A percentile compares a stretch with the other conserved stretches of the same genome.
phyloP scores from a whole-genome alignment of 2,329 filamentous ascomycete genomes.

The Beauveria scarabaeidicola region DNA sequence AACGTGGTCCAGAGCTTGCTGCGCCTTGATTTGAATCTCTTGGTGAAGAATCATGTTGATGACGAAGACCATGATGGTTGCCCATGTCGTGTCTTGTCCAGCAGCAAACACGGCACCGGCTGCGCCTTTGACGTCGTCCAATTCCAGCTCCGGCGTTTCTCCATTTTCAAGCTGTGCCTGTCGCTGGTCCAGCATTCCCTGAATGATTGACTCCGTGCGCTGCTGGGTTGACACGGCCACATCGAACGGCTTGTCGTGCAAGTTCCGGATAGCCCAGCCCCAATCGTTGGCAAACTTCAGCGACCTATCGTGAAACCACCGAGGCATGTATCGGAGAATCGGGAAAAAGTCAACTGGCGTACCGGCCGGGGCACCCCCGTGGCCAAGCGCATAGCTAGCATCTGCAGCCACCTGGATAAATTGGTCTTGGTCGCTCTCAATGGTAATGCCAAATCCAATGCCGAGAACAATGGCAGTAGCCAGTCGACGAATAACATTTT shows the following conservation, averaged over 20 bases:
- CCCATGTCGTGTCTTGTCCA: slow-evolving; percentile 38
- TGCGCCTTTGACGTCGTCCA: slow-evolving; percentile 40
- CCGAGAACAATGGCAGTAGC: slow-evolving; percentile 32
- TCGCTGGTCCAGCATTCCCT: slow-evolving; percentile 20
- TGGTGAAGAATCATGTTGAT: slow-evolving; percentile 35
- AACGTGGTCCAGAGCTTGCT: slow-evolving; percentile 37
- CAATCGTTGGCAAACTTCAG: slow-evolving; percentile 23
- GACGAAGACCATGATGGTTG: slow-evolving; percentile 34
- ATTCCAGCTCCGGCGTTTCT: slow-evolving; percentile 24
- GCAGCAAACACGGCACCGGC: slow-evolving; percentile 40
- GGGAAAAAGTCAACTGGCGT: slow-evolving; percentile 42
- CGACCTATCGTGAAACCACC: slow-evolving; percentile 25
- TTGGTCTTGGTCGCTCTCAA: slow-evolving; percentile 28
- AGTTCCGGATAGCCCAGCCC: slow-evolving; percentile 25
- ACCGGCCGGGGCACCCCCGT: slow-evolving; percentile 22
- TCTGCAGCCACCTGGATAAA: slow-evolving; percentile 31
- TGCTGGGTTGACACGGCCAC: slow-evolving; percentile 23
- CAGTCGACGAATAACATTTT: slow-evolving; percentile 28
- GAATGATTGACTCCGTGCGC: slow-evolving; percentile 22
- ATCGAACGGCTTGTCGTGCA: slow-evolving; percentile 37
- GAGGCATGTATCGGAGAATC: slow-evolving; percentile 32
- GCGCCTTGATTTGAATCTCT: slow-evolving; percentile 37
- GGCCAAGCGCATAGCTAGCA: slow-evolving; percentile 21
- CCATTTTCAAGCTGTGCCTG: slow-evolving; percentile 19
- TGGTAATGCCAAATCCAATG: slow-evolving; percentile 35